Conservation (phyloP, 2,329 filamentous ascomycete genomes). For the Ophiosphaerella korrae region DNA sequence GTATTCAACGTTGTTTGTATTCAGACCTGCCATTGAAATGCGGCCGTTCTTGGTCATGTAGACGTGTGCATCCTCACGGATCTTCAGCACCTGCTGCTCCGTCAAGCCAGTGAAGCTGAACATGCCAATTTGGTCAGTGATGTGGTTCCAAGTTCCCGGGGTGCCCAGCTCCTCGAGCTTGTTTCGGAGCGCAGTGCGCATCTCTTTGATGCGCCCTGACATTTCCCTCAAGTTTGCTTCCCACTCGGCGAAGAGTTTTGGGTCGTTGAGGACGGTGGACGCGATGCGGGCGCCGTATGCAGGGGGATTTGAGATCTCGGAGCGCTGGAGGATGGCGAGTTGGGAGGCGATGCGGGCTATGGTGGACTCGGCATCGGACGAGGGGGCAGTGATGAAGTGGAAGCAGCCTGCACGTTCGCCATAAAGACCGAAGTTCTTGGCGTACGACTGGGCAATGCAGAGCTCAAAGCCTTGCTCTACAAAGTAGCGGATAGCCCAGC, state of each 20-base stretch:
- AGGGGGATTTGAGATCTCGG: conserved; percentile 96
- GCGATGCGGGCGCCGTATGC: conserved; percentile 93
- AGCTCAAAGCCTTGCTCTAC: conserved; percentile 83
- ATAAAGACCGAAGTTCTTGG: conserved; percentile 77
- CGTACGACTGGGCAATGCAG: conserved; percentile 59
- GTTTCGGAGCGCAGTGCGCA: conserved; percentile 77
- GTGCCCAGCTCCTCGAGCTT: conserved; percentile 86
- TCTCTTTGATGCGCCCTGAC: conserved; percentile 92
- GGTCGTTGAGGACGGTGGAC: conserved; percentile 81
- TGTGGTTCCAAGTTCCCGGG: conserved; percentile 93
- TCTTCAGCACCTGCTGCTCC: conserved; percentile 73
- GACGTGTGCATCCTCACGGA: conserved; percentile 73
- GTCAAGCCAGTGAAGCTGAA: conserved; percentile 89
- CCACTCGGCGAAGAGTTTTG: conserved; percentile 84
- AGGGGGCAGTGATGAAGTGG: conserved; percentile 83
- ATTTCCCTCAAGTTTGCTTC: conserved; percentile 89
- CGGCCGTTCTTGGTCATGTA: conserved; percentile 98
- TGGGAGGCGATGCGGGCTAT: conserved; percentile 76
- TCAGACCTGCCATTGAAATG: conserved; percentile 98
- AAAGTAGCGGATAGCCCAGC: conserved; percentile 93
- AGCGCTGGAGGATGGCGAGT: conserved; percentile 90
- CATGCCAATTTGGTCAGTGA: conserved; percentile 99
- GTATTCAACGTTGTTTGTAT: conserved; percentile 89
- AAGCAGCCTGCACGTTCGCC: conserved; percentile 95
- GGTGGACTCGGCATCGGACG: conserved; percentile 67